Evolutionary conservation across 139 green algal genomes (phyloP).

Genomic region (Tetradesmus lagerheimii): DNA sequence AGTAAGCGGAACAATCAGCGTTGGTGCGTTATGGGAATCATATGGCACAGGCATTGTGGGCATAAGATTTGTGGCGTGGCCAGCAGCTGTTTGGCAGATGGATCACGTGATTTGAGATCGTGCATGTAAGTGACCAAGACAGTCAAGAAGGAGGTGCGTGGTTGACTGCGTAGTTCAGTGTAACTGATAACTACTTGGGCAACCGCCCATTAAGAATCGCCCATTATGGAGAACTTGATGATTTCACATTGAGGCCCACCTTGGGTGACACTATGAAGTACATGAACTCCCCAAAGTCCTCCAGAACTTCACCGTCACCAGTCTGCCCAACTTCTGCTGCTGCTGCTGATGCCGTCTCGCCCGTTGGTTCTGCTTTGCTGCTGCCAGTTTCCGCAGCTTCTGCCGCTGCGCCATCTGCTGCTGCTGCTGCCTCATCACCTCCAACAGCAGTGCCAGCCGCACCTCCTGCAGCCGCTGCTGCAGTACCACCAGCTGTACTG

Average conservation of each 20-base stretch:
- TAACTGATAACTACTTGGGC: no score
- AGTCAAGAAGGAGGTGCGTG: no score
- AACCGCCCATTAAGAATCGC: no score
- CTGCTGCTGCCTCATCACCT: neutral
- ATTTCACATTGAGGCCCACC: constrained; percentile 30
- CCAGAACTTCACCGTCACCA: neutral
- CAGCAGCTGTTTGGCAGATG: no score
- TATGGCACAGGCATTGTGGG: no score
- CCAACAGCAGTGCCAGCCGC: neutral
- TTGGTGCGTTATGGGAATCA: no score
- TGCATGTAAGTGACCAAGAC: no score
- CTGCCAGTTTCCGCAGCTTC: neutral
- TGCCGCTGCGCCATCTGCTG: neutral
- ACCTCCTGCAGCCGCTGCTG: neutral
- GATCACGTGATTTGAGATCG: no score
- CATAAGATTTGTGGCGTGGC: no score
- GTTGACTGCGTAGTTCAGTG: no score
- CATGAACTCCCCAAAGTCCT: constrained; percentile 63
- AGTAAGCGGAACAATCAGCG: no score
- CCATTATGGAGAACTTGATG: neutral
- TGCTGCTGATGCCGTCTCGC: neutral
- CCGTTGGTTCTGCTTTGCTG: neutral
- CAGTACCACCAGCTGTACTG: neutral
- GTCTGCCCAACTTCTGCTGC: neutral
- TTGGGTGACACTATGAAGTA: constrained; percentile 66